Base-by-base conservation (phyloP, 208 protist genomes). In the Trypanosomatidae sp. region DNA sequence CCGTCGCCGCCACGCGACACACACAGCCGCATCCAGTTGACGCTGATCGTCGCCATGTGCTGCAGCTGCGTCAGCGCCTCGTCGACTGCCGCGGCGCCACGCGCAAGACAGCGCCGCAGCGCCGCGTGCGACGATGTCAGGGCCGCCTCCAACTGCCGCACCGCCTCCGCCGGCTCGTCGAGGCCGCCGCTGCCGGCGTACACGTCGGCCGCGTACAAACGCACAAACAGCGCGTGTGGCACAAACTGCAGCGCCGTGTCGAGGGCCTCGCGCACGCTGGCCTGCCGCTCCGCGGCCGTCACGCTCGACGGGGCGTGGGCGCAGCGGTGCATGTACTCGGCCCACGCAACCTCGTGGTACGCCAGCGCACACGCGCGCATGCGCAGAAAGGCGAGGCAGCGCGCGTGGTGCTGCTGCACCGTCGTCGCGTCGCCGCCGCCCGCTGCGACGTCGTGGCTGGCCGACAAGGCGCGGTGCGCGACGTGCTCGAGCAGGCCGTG, bases 11-110 rank as follows among this genome's bases (percentile, higher is more conserved):
- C n/a, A 35, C 30, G n/a, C n/a, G n/a, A n/a, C n/a, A n/a, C n/a
- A n/a, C n/a, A n/a, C n/a, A n/a, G n/a, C n/a, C n/a, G n/a, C 77
- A 92, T 92, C 61, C 75, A 88, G 48, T 88, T 92, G 32, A 91
- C 66, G 38, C 60, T 59, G 21, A 85, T 33, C 22, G 81, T 56
- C 6, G 67, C 43, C 23, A 90, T 69, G 33, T 71, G 67, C 41
- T 82, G 59, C 44, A 90, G 46, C 23, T 62, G 58, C 33, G 47
- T 39, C 19, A 77, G 27, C 5, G 56, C 67, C 22, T 53, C 48
- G 26, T 54, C 48, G 4, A 23, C 25, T 8, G 33, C 19, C 1
- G 43, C 10, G 21, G 23, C 25, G 0, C 53, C 46, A 6, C 42
- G 42, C 44, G 70, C 67, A 20, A 88, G 56, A 38, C 64, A 73